Conservation (phyloP, 345 rosid species). For the Gossypium bickii region DNA sequence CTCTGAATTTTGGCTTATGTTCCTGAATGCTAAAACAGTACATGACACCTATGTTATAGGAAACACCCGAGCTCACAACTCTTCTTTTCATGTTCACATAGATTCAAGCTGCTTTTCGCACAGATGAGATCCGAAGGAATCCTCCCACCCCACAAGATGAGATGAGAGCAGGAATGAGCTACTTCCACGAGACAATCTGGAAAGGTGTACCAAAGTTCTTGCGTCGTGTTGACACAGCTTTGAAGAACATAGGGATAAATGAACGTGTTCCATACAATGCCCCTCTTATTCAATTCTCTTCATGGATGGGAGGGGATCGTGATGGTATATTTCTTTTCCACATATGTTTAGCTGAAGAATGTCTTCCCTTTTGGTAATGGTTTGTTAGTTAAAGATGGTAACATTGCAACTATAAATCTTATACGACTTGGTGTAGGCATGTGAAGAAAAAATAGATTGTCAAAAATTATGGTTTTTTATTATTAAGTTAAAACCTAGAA, state of each 20-base stretch:
- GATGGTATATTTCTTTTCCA: constrained; percentile 51
- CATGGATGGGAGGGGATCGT: constrained; percentile 99
- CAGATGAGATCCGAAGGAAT: constrained; percentile 92
- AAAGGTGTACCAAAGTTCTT: constrained; percentile 96
- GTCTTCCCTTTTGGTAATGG: background rate
- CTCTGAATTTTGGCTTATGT: background rate
- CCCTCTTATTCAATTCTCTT: constrained; percentile 93
- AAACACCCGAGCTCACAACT: background rate
- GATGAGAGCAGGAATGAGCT: constrained; percentile 99
- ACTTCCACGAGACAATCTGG: constrained; percentile 99
- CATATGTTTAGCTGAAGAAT: background rate
- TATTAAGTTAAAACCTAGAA: background rate
- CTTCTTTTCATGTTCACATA: constrained; percentile 21
- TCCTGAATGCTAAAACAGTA: background rate
- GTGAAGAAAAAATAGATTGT: background rate
- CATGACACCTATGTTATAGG: background rate
- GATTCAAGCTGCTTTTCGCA: constrained; percentile 99
- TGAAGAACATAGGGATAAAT: constrained; percentile 86
- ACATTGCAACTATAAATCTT: background rate
- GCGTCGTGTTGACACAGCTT: constrained; percentile 93
- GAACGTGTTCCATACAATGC: constrained; percentile 97
- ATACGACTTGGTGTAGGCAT: background rate
- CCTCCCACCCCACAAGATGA: constrained; percentile 99
- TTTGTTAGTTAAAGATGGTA: background rate
- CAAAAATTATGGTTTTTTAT: background rate